Percentiles rank a stretch among this genome's conserved stretches.
Evolutionary conservation across 164 flowering plant species (phyloP).

Genomic region (Kingdonia uniflora): DNA sequence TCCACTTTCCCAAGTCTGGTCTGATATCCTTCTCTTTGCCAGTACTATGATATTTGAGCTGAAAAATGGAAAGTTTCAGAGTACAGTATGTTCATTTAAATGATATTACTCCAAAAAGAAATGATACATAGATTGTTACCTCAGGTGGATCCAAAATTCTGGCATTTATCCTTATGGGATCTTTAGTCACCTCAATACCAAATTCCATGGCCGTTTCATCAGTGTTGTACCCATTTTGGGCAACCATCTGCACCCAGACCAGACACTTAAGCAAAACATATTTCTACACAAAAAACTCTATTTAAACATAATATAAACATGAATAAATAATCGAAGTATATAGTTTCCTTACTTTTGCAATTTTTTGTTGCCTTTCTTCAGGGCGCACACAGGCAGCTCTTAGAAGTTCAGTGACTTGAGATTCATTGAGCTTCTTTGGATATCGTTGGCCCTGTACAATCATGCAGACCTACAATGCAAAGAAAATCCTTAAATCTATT

Average conservation of each 20-base stretch:
- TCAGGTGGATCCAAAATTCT: constrained; percentile 65
- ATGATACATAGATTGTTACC: constrained; percentile 27
- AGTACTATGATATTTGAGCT: constrained; percentile 64
- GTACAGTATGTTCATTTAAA: neutral
- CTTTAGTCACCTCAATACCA: constrained; percentile 40
- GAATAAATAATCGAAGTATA: too few species aligned
- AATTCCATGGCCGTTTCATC: constrained; percentile 39
- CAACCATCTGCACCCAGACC: constrained; percentile 30
- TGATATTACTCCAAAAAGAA: too few species aligned
- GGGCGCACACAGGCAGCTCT: constrained; percentile 72
- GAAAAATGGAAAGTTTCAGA: neutral
- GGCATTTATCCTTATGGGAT: constrained; percentile 34
- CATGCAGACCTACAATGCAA: constrained; percentile 34
- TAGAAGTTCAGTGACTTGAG: constrained; percentile 47
- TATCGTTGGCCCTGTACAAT: constrained; percentile 59
- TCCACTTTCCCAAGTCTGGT: constrained; percentile 81
- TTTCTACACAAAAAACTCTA: neutral
- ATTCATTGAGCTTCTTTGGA: constrained; percentile 50
- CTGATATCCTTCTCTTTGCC: constrained; percentile 39
- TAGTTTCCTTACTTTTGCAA: constrained; percentile 24
- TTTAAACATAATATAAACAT: too few species aligned
- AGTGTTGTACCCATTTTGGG: constrained; percentile 15
- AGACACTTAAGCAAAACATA: neutral
- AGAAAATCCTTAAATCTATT: neutral
- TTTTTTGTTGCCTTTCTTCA: constrained; percentile 20